Conservation (phyloP, 179 eudicot species). For the Pouteria campechiana region DNA sequence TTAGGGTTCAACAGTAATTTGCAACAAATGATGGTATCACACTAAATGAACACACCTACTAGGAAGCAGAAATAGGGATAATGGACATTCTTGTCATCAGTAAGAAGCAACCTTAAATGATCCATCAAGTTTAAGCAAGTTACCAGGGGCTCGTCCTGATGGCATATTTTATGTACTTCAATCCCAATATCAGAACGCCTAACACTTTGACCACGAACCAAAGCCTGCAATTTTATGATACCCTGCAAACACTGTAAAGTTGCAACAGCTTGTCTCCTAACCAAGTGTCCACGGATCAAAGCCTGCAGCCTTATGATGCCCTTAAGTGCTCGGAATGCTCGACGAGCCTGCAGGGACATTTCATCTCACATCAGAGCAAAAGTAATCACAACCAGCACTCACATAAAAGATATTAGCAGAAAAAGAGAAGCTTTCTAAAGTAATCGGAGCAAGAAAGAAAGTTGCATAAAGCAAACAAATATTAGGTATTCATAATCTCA, state of each 20-base stretch:
- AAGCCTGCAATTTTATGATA: constrained; percentile 71
- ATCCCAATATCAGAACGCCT: constrained; percentile 47
- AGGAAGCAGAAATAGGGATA: not conserved
- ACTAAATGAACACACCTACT: too few species aligned
- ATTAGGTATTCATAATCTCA: not conserved
- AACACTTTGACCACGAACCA: constrained; percentile 65
- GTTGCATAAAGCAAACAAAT: not conserved
- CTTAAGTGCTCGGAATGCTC: constrained; percentile 91
- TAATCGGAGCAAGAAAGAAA: not conserved
- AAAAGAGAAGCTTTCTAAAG: too few species aligned
- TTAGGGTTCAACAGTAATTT: too few species aligned
- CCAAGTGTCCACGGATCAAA: constrained; percentile 93
- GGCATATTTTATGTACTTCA: constrained; percentile 36
- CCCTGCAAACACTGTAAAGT: constrained; percentile 72
- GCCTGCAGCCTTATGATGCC: constrained; percentile 99
- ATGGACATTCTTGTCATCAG: not conserved
- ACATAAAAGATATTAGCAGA: not conserved
- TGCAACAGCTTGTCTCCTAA: constrained; percentile 91
- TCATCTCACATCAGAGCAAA: constrained; percentile 9
- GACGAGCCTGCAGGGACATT: constrained; percentile 68
- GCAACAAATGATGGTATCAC: too few species aligned
- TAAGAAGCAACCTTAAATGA: not conserved
- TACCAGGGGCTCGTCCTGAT: constrained; percentile 33
- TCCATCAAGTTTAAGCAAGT: constrained; percentile 1
- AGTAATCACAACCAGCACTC: not conserved